Evolutionary conservation across 768 basidiomycete genomes (phyloP).

Genomic region (Xerocomellus intermedius): DNA sequence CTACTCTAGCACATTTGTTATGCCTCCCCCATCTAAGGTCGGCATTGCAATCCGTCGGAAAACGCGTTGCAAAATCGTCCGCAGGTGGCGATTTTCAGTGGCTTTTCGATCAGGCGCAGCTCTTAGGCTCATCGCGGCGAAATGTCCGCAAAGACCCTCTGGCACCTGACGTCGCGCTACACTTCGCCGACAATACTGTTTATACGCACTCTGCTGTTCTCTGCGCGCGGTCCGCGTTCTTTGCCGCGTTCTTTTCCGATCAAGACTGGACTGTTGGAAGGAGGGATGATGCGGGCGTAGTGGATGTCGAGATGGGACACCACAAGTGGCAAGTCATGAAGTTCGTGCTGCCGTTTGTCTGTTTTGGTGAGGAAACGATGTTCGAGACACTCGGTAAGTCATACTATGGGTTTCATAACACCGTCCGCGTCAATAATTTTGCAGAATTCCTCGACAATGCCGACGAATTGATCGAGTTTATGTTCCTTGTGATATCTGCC

Average conservation of each 20-base stretch:
- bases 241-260: slow-evolving; percentile 80
- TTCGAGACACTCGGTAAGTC: slow-evolving; percentile 69
- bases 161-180: slow-evolving; percentile 67
- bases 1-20: slow-evolving; percentile 53
- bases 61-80: slow-evolving; percentile 48
- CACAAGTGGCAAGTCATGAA: slow-evolving; percentile 70
- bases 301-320: slow-evolving; percentile 72
- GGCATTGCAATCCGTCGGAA: slow-evolving; percentile 61
- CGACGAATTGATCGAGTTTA: slow-evolving; percentile 80
- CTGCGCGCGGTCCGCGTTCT: slow-evolving; percentile 81
- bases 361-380: slow-evolving; percentile 68
- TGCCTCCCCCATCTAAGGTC: slow-evolving; percentile 52
- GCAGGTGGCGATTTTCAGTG: slow-evolving; percentile 48
- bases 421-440: slow-evolving; percentile 1
- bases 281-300: slow-evolving; percentile 48
- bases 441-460: slow-evolving; percentile 60
- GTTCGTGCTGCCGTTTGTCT: slow-evolving; percentile 74
- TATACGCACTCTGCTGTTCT: slow-evolving; percentile 71
- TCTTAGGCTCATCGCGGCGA: not conserved
- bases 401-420: not conserved
- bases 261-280: slow-evolving; percentile 74
- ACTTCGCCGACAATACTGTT: slow-evolving; percentile 65
- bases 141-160: slow-evolving; percentile 29
- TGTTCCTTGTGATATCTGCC: slow-evolving; percentile 82
- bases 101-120: slow-evolving; percentile 42